Evolutionary conservation across 176 grass and related monocot species (phyloP).

Genomic region (Typha latifolia): DNA sequence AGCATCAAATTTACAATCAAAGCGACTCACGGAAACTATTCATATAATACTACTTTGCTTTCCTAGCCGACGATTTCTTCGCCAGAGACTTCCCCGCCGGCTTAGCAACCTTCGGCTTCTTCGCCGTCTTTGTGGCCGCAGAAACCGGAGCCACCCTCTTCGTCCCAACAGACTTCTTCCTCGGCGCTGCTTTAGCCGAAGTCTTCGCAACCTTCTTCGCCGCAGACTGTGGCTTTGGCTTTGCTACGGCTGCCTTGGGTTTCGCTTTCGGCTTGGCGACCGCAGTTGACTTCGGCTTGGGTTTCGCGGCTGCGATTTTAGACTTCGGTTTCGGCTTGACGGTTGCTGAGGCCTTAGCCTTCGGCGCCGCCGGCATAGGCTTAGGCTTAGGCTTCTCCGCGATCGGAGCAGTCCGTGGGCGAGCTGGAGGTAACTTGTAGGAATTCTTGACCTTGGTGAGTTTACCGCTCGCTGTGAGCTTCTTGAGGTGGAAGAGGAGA

Average conservation of each 20-base stretch:
- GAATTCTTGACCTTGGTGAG: constrained; percentile 69
- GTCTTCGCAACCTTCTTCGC: constrained; percentile 17
- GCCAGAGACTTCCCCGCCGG: neutral
- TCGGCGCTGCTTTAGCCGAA: constrained; percentile 5
- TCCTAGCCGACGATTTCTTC: neutral
- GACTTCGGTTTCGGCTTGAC: constrained; percentile 8
- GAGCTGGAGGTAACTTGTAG: constrained; percentile 38
- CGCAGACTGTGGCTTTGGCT: constrained; percentile 14
- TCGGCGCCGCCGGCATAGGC: constrained; percentile 10
- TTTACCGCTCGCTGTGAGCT: constrained; percentile 41
- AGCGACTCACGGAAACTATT: no score
- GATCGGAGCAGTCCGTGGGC: neutral
- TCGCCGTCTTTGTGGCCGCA: neutral
- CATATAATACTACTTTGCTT: neutral
- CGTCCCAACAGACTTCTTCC: neutral
- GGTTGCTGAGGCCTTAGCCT: neutral
- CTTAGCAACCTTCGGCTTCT: neutral
- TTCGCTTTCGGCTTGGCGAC: constrained; percentile 24
- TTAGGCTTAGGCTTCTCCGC: neutral
- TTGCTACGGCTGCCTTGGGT: constrained; percentile 1
- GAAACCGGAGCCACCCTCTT: neutral
- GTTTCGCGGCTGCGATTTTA: neutral
- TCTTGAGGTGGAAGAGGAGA: constrained; percentile 45
- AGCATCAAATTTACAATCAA: no score
- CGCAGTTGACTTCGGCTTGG: neutral